Base-by-base conservation (phyloP, 257 asterid genomes). In the Petunia axillaris region DNA sequence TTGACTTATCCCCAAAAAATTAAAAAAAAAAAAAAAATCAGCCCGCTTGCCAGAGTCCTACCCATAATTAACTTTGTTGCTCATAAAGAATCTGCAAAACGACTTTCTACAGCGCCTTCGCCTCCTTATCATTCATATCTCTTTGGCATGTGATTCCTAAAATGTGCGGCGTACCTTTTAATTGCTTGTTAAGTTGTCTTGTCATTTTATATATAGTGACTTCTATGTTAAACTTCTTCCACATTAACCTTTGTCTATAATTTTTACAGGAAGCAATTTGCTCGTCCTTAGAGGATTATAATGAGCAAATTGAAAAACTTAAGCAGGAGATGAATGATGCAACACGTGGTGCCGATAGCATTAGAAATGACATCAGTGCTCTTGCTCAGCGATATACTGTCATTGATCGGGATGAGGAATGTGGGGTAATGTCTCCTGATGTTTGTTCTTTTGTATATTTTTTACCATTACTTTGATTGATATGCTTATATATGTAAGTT, bases 321-420 rank as follows among this genome's bases (percentile, higher is more conserved):
- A 96, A 96, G 85, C 92, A 92, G 88, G 98, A 94, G 93, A 96
- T 96, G 98, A 94, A 94, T 85, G 99, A 94, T 89, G 97, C 99
- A 80, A 96, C 98, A 0, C 93, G 85, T 73, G 97, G 99, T 25
- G 99, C 98, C 35, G 99, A 96, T 89, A 93, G 92, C 86, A 96
- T 96, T 85, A 88, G 99, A 86, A 94, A 88, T 81, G 99, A 96
- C 85, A 96, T 96, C 39, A 94, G 91, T 82, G 92, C 98, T 52
- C 98, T 94, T 81, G 93, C 97, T 64, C 98, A 96, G 75, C 88
- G 99, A 81, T 96, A 89, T 86, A 91, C 98, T 79, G 86, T 96
- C 84, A 89, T 96, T 79, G 91, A 90, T 84, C 89, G 91, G 67
- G 96, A 90, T 64, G 99, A 96, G 85, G 98, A 91, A 82, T 96